Evolutionary conservation across 169 alveolate species (phyloP).

Genomic region (Babesia bovis): DNA sequence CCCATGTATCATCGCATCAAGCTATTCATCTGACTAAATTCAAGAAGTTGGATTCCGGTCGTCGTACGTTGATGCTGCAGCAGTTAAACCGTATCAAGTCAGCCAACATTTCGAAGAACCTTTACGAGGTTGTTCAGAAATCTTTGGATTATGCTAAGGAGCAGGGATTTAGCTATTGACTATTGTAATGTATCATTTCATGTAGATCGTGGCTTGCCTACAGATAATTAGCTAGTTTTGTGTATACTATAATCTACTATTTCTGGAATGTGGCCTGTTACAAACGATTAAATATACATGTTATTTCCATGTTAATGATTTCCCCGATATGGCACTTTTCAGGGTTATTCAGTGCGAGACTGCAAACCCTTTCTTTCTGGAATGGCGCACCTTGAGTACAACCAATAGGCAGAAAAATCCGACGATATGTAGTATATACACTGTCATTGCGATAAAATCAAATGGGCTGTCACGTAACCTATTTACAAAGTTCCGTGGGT

Average conservation of each 20-base stretch:
- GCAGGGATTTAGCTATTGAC: slow-evolving; percentile 6
- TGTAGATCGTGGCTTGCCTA: too few species aligned
- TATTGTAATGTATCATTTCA: too few species aligned
- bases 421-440: slow-evolving; percentile 44
- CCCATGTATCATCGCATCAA: slow-evolving; percentile 77
- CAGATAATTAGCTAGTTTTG: too few species aligned
- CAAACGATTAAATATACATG: too few species aligned
- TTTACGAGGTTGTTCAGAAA: slow-evolving; percentile 72
- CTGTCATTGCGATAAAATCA: slow-evolving; percentile 25
- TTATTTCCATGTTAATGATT: too few species aligned
- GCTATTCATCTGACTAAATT: slow-evolving; percentile 68
- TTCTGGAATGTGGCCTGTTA: too few species aligned
- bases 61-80: slow-evolving; percentile 67
- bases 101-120: slow-evolving; percentile 70
- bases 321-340: too few species aligned
- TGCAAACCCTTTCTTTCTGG: slow-evolving; percentile 40
- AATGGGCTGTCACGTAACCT: slow-evolving; percentile 41
- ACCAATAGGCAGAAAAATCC: slow-evolving; percentile 51
- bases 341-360: slow-evolving; percentile 12
- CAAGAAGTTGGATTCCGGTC: slow-evolving; percentile 67
- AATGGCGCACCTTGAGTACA: slow-evolving; percentile 31
- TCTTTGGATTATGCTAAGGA: slow-evolving; percentile 42
- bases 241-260: too few species aligned
- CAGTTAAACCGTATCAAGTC: slow-evolving; percentile 65
- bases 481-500: slow-evolving; percentile 8